Base-by-base conservation (phyloP, 352 stramenopile species). In the Phytophthora pistaciae region DNA sequence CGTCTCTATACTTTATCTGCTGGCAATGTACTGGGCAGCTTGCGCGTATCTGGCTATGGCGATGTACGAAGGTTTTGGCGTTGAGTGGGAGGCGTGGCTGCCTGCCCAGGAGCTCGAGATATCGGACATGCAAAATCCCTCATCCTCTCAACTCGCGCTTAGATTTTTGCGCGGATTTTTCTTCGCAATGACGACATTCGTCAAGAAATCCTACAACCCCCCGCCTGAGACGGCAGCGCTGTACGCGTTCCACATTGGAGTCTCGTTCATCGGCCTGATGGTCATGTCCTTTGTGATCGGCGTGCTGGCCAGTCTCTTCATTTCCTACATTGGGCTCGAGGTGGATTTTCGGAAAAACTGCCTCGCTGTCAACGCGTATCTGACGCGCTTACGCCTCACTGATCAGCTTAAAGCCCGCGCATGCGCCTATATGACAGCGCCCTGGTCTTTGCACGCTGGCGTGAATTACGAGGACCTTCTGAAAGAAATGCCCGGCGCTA, bases 1-100 rank as follows among this genome's bases (percentile, higher is more conserved):
- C 29, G 78, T 92, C 56, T 90, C 8, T 92, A 93, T 27, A n/a
- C n/a, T n/a, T n/a, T n/a, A n/a, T 23, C 40, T 82, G 25, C 48
- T 91, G 11, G 58, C 72, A 11, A 90, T 92, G 57, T 93, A 90
- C 52, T 92, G 83, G 82, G 64, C 65, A 14, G 80, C 78, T 0
- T 93, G 86, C 42, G 65, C 74, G 0, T 93, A 87, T 31, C 62
- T 92, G 25, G 64, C 69, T 16, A 64, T 89, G 10, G 61, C 76
- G 5, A 76, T 68, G 11, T 21, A 77, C 13, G 76, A 69, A 8
- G 82, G 84, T 0, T 91, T 88, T 48, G 75, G 75, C 81, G 1
- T 79, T 79, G 7, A 69, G 71, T 5, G 44, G n/a, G n/a, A n/a
- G n/a, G n/a, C n/a, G n/a, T n/a, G n/a, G n/a, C n/a, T n/a, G n/a